Evolutionary conservation across 176 grass and related monocot species (phyloP).

Genomic region (Hordeum marinum): DNA sequence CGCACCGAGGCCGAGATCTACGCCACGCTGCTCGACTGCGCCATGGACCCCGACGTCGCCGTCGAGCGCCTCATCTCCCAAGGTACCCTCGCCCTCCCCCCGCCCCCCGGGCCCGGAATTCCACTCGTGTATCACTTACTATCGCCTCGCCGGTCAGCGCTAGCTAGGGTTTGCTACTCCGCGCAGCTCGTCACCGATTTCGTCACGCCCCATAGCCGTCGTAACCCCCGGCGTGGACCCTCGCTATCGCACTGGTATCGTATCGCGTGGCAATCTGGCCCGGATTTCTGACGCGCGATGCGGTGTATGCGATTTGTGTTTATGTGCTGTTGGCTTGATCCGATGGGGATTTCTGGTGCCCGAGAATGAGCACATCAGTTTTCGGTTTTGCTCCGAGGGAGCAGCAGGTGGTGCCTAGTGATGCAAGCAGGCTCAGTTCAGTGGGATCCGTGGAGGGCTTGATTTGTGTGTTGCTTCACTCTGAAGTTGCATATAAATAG

Average conservation of each 20-base stretch:
- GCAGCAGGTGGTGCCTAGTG: background rate
- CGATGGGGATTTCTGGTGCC: background rate
- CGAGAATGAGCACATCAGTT: background rate
- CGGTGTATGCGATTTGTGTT: background rate
- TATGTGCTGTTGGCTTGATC: background rate
- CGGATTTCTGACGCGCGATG: background rate
- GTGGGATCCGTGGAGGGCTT: background rate
- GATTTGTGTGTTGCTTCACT: background rate
- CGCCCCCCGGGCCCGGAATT: background rate
- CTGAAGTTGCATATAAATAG: background rate
- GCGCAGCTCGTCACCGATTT: background rate
- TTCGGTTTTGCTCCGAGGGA: background rate
- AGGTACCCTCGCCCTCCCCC: conserved; percentile 12
- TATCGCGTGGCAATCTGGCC: conserved; percentile 9
- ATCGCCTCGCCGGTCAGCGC: background rate
- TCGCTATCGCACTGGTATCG: background rate
- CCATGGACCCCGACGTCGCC: conserved; percentile 80
- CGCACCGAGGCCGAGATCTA: conserved; percentile 73
- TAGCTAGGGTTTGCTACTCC: conserved; percentile 26
- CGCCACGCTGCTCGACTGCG: conserved; percentile 59
- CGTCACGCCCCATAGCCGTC: background rate
- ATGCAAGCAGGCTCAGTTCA: background rate
- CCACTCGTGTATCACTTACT: background rate
- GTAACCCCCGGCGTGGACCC: background rate
- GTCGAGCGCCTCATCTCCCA: conserved; percentile 70